phyloP scores from a whole-genome alignment of 495 filamentous ascomycete genomes.

The Penicillium herquei region DNA sequence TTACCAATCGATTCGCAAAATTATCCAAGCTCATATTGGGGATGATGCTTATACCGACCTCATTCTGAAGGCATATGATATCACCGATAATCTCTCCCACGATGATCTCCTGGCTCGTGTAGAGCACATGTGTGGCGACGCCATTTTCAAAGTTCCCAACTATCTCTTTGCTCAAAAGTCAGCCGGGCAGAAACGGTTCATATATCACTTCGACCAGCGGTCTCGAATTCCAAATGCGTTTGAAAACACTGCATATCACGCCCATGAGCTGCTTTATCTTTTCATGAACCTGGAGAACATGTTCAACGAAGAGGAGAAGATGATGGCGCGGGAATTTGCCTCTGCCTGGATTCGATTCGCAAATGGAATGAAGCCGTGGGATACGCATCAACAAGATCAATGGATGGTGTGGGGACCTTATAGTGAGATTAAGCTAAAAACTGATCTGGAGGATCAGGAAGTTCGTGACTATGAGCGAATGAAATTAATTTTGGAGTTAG shows the following conservation, averaged over 20 bases:
- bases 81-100: constrained; percentile 8
- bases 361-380: constrained; percentile 25
- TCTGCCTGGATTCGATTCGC: constrained; percentile 30
- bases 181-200: background rate
- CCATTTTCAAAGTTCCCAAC: constrained; percentile 30
- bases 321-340: constrained; percentile 25
- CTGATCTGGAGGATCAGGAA: constrained; percentile 24
- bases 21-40: constrained; percentile 11
- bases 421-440: constrained; percentile 13
- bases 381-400: background rate
- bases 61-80: constrained; percentile 23
- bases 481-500: constrained; percentile 20
- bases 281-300: constrained; percentile 27
- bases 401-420: constrained; percentile 32
- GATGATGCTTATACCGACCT: constrained; percentile 13
- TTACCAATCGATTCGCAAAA: constrained; percentile 17
- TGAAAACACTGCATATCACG: constrained; percentile 32
- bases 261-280: constrained; percentile 31
- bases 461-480: constrained; percentile 23
- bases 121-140: constrained; percentile 33
- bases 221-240: constrained; percentile 25
- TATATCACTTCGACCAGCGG: constrained; percentile 33
- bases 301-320: constrained; percentile 17
- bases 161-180: constrained; percentile 9
- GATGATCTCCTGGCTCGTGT: constrained; percentile 15